phyloP scores from a whole-genome alignment of 1,139 yeast genomes.

The Yamadazyma diospyri region DNA sequence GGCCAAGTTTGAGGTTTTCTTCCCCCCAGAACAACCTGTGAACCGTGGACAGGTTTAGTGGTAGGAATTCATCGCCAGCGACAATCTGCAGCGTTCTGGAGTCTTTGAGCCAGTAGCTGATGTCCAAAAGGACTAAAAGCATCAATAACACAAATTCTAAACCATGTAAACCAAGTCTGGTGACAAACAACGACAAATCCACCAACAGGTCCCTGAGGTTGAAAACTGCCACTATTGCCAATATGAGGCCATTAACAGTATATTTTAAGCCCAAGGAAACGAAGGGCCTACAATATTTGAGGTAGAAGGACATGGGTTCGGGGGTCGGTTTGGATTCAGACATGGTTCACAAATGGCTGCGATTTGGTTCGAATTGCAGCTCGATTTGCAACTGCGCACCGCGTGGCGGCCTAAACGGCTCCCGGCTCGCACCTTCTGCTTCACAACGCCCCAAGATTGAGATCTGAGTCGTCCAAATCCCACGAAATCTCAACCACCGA shows the following conservation, averaged over 20 bases:
- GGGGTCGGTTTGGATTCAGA: no score
- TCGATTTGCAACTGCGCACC: no score
- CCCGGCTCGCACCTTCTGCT: no score
- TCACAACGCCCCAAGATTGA: no score
- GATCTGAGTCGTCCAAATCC: slow-evolving; percentile 6
- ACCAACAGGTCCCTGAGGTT: slow-evolving; percentile 8
- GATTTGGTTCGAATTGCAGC: not conserved
- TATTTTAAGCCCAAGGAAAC: slow-evolving; percentile 1
- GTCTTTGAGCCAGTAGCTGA: slow-evolving; percentile 10
- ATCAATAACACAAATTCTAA: slow-evolving; percentile 9
- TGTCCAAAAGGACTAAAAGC: slow-evolving; percentile 7
- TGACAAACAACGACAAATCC: slow-evolving; percentile 2
- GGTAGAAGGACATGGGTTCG: not conserved
- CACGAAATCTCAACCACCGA: not conserved
- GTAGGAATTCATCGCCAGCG: slow-evolving; percentile 3
- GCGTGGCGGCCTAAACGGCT: no score
- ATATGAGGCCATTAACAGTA: not conserved
- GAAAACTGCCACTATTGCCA: slow-evolving; percentile 7
- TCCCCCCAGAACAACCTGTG: slow-evolving; percentile 13
- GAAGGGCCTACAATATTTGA: not conserved
- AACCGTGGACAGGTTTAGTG: slow-evolving; percentile 9
- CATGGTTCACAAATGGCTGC: not conserved
- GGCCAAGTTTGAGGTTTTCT: not conserved
- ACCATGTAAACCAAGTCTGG: slow-evolving; percentile 4
- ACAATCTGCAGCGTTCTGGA: slow-evolving; percentile 5